phyloP scores from a whole-genome alignment of 73 alveolate genomes.

The Blepharisma stoltei region DNA sequence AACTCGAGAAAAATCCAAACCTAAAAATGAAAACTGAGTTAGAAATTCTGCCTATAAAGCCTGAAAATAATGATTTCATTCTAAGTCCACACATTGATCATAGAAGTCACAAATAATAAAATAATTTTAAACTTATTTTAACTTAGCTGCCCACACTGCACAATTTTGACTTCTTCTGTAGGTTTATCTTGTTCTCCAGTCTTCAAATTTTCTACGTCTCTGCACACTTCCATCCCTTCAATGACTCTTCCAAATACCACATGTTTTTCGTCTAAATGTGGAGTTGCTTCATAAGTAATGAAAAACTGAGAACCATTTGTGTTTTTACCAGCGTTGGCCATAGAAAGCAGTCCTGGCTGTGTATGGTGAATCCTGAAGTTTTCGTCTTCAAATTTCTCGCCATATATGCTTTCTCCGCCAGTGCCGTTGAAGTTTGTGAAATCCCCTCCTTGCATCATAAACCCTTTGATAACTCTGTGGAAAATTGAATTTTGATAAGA shows the following conservation, averaged over 20 bases:
- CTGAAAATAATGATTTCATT: neutral
- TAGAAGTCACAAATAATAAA: too few relatives aligned
- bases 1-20: neutral
- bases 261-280: slow-evolving; percentile 94
- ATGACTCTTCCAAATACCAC: slow-evolving; percentile 94
- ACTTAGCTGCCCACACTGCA: slow-evolving; percentile 81
- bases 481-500: slow-evolving; percentile 74
- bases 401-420: slow-evolving; percentile 89
- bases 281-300: slow-evolving; percentile 74
- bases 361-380: slow-evolving; percentile 72
- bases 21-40: neutral
- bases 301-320: slow-evolving; percentile 93
- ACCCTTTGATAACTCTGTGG: slow-evolving; percentile 82
- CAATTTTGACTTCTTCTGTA: slow-evolving; percentile 57
- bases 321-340: slow-evolving; percentile 92
- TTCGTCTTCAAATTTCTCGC: slow-evolving; percentile 87
- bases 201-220: slow-evolving; percentile 65
- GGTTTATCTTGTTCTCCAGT: slow-evolving; percentile 90
- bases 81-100: too few relatives aligned
- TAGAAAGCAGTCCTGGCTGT: slow-evolving; percentile 85
- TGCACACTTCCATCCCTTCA: slow-evolving; percentile 66
- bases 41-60: neutral
- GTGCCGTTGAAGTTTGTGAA: slow-evolving; percentile 79
- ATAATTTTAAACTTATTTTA: too few relatives aligned
- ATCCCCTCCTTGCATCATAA: slow-evolving; percentile 94